Conservation (phyloP, 441 rosid species). For the Adansonia grandidieri region DNA sequence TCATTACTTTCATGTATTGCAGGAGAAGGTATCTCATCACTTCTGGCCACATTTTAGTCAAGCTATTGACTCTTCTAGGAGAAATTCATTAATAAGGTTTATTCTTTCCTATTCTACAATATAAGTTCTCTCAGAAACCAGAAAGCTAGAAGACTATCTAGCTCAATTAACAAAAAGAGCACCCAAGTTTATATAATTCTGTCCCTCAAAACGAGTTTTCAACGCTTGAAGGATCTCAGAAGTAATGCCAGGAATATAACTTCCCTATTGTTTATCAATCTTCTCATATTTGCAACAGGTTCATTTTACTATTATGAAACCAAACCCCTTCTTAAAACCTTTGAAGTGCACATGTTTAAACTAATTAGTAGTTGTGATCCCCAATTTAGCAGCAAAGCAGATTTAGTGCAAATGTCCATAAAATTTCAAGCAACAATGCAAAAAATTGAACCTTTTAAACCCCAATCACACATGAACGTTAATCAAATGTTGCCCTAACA, state of each 20-base stretch:
- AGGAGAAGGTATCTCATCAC: neutral
- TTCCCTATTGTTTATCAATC: neutral
- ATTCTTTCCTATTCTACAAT: neutral
- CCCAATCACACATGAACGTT: neutral
- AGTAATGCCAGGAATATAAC: slow-evolving; percentile 5
- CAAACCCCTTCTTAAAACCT: neutral
- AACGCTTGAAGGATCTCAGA: neutral
- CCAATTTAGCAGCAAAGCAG: neutral
- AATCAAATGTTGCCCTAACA: neutral
- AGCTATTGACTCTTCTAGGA: neutral
- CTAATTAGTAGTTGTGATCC: neutral
- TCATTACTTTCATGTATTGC: neutral
- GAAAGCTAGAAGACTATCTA: neutral
- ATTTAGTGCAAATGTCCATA: neutral
- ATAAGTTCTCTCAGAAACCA: neutral
- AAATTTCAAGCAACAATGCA: neutral
- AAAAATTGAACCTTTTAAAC: slow-evolving; percentile 9
- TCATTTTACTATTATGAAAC: neutral
- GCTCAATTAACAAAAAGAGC: neutral
- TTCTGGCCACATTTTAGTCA: neutral
- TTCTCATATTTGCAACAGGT: neutral
- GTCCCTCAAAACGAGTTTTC: neutral
- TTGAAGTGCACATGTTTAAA: neutral
- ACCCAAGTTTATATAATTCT: neutral
- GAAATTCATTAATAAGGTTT: slow-evolving; percentile 6